Percentiles rank a stretch among this genome's conserved stretches.
phyloP scores from a whole-genome alignment of 75 land plant species.

The Sequoiadendron giganteum region DNA sequence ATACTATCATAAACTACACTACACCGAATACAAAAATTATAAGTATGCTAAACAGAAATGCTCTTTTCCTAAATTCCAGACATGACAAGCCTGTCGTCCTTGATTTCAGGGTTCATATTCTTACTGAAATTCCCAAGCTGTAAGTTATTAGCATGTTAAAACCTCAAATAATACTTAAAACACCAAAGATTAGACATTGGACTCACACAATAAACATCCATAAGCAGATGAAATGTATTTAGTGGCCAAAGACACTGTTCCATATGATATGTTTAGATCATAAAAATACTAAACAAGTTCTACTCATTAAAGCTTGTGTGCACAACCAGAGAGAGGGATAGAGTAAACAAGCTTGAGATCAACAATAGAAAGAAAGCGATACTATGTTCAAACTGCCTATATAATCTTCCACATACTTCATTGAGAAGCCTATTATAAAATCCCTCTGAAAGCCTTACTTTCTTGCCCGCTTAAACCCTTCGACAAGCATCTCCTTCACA shows the following conservation, averaged over 20 bases:
- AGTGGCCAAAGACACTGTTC: no score
- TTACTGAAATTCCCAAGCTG: not conserved
- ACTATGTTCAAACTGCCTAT: not conserved
- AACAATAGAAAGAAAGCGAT: no score
- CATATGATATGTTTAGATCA: no score
- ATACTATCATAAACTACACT: not conserved
- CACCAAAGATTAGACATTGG: no score
- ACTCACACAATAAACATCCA: no score
- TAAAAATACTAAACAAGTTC: no score
- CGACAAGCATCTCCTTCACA: conserved; percentile 1
- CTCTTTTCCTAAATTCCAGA: not conserved
- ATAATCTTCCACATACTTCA: not conserved
- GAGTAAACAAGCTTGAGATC: no score
- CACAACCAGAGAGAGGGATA: no score
- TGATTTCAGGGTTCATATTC: not conserved
- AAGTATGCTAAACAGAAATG: not conserved
- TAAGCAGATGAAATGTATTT: no score
- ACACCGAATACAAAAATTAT: not conserved
- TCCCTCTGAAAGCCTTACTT: not conserved
- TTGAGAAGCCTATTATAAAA: not conserved
- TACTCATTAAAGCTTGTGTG: no score
- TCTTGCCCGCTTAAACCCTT: not conserved
- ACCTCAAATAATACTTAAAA: no score
- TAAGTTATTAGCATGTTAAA: no score
- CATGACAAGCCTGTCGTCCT: not conserved